Evolutionary conservation across 2,329 filamentous ascomycete genomes (phyloP).

Genomic region (Graphilbum sp.): DNA sequence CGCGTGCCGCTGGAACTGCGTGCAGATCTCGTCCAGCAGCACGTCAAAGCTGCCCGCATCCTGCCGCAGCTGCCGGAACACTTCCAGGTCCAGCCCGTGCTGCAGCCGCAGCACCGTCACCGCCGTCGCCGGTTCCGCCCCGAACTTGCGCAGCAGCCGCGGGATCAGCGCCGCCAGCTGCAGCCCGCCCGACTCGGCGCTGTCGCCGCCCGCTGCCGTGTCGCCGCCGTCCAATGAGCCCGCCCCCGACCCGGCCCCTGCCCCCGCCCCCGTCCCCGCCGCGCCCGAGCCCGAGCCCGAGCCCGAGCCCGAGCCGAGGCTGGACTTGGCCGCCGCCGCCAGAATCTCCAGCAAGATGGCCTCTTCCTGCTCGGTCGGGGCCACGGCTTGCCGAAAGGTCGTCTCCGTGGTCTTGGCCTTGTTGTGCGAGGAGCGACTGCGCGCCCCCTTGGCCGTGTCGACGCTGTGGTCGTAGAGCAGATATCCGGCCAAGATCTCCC

Average conservation of each 20-base stretch:
- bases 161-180: conserved; percentile 68
- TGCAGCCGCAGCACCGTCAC: conserved; percentile 74
- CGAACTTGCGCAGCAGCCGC: conserved; percentile 78
- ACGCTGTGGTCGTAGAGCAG: conserved; percentile 81
- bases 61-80: conserved; percentile 79
- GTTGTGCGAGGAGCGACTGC: conserved; percentile 3
- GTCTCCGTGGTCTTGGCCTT: conserved; percentile 29
- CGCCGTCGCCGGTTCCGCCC: conserved; percentile 73
- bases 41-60: conserved; percentile 66
- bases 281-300: too few species aligned
- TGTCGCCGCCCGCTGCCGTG: conserved; percentile 24
- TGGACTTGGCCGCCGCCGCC: conserved; percentile 63
- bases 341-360: conserved; percentile 75
- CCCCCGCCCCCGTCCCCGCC: conserved; percentile 24
- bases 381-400: conserved; percentile 54
- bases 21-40: conserved; percentile 78
- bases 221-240: neutral
- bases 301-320: conserved; percentile 47
- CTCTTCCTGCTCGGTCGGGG: conserved; percentile 62
- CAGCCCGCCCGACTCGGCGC: conserved; percentile 63
- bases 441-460: conserved; percentile 23
- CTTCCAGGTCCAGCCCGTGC: conserved; percentile 69
- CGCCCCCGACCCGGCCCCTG: conserved; percentile 14
- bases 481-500: conserved; percentile 81
- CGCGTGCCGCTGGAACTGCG: conserved; percentile 85